Evolutionary conservation across 139 green algal species (phyloP).

Genomic region (Astrephomene gubernaculifera): DNA sequence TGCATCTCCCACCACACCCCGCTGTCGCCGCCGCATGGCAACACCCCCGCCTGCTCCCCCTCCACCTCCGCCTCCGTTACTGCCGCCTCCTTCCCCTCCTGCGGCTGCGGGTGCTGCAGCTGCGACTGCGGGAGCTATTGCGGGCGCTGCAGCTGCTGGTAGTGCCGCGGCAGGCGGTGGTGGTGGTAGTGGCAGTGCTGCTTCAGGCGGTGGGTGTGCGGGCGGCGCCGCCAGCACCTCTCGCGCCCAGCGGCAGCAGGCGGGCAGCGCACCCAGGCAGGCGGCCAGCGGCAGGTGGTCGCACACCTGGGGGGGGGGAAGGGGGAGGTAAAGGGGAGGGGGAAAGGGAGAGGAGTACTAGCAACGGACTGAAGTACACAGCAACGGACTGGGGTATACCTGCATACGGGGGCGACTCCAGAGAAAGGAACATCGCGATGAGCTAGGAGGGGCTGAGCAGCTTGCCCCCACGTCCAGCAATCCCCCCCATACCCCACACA

Average conservation of each 20-base stretch:
- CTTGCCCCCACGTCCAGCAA: neutral
- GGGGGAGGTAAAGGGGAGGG: neutral
- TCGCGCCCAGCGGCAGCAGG: slow-evolving; percentile 1
- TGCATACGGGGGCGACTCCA: neutral
- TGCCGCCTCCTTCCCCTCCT: neutral
- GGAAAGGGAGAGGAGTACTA: neutral
- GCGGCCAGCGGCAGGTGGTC: slow-evolving; percentile 10
- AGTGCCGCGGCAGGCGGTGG: neutral
- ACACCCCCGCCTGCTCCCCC: neutral
- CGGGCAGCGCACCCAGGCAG: slow-evolving; percentile 5
- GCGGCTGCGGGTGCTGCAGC: neutral
- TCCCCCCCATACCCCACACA: neutral
- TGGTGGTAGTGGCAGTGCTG: neutral
- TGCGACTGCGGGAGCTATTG: too few species aligned
- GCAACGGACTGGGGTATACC: neutral
- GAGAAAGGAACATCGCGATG: neutral
- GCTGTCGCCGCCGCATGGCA: neutral
- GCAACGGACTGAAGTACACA: too few species aligned
- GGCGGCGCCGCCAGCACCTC: slow-evolving; percentile 2
- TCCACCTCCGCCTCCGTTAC: neutral
- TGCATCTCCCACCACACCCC: neutral
- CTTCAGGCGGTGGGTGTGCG: neutral
- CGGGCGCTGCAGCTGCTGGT: neutral
- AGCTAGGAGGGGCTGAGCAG: neutral
- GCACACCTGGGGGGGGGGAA: neutral